phyloP scores from a whole-genome alignment of 768 basidiomycete species.

The Auriscalpium microsporum region DNA sequence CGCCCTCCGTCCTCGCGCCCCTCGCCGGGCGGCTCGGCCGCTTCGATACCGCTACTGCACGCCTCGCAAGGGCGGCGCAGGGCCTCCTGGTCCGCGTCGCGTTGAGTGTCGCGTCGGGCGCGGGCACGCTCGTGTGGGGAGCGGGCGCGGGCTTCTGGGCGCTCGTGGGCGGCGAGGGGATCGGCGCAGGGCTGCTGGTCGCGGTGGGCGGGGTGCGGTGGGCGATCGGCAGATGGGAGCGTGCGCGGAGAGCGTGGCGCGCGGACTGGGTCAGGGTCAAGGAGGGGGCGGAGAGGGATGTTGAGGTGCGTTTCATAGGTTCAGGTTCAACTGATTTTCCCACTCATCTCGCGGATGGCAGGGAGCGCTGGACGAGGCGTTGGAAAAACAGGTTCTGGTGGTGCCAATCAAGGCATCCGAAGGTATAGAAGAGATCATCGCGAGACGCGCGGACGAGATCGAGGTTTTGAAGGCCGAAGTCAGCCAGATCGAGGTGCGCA shows the following conservation, averaged over 20 bases:
- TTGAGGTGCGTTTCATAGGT: constrained; percentile 10
- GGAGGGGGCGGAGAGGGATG: constrained; percentile 22
- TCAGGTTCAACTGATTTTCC: no score
- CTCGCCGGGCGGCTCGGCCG: constrained; percentile 12
- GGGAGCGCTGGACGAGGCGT: constrained; percentile 7
- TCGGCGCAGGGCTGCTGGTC: constrained; percentile 16
- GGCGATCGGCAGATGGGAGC: constrained; percentile 22
- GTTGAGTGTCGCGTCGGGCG: constrained; percentile 9
- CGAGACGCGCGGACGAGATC: constrained; percentile 6
- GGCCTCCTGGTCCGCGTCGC: constrained; percentile 12
- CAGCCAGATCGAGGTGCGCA: background rate
- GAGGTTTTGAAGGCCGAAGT: constrained; percentile 4
- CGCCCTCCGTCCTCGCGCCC: constrained; percentile 9
- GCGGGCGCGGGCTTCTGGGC: background rate
- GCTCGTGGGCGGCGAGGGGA: constrained; percentile 2
- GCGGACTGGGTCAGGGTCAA: constrained; percentile 21
- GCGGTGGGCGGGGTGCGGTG: constrained; percentile 14
- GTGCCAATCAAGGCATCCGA: constrained; percentile 13
- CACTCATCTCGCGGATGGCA: background rate
- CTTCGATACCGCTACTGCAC: constrained; percentile 4
- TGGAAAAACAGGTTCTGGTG: constrained; percentile 12
- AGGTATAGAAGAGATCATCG: constrained; percentile 13
- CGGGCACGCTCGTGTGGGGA: constrained; percentile 14
- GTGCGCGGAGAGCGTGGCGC: constrained; percentile 19
- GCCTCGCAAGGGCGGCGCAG: constrained; percentile 21